Percentiles rank a stretch among this genome's conserved stretches.
These are phyloP conservation scores for Pinus taeda DNA, from an alignment of 75 land plant species.

Conservation along the genomic window DNA sequence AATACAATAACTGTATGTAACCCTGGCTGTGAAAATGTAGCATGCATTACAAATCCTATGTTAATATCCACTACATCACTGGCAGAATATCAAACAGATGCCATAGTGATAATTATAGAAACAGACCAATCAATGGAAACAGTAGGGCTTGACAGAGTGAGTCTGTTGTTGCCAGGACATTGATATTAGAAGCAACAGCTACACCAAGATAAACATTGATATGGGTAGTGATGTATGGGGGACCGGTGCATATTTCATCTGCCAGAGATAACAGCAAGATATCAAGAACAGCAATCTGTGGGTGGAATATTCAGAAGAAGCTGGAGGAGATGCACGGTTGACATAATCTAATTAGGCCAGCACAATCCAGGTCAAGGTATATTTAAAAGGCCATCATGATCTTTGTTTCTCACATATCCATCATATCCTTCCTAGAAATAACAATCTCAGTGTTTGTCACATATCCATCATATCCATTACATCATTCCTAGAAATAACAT, in stretches of 20 bases:
- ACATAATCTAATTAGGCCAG: conserved; percentile 26
- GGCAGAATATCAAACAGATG: conserved; percentile 40
- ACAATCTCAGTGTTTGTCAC: not conserved
- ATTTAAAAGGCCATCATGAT: no score
- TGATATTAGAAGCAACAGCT: conserved; percentile 19
- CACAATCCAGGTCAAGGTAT: conserved; percentile 33
- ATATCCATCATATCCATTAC: no score
- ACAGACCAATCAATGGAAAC: conserved; percentile 26
- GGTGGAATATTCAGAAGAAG: conserved; percentile 48
- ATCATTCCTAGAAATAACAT: not conserved
- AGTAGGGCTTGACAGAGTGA: conserved; percentile 26
- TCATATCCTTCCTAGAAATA: not conserved
- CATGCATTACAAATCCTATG: conserved; percentile 10
- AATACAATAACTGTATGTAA: conserved; percentile 10
- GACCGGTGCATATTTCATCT: conserved; percentile 8
- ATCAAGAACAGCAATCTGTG: conserved; percentile 20
- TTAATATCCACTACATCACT: conserved; percentile 17
- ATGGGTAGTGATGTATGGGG: conserved; percentile 29
- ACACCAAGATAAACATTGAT: conserved; percentile 25
- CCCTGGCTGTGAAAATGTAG: conserved; percentile 26
- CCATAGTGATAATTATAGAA: conserved; percentile 34
- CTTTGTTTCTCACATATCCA: no score
- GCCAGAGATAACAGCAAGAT: conserved; percentile 19
- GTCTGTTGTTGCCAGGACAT: conserved; percentile 30
- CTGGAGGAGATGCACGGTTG: conserved; percentile 44